Base-by-base conservation (phyloP, 2,329 filamentous ascomycete genomes). In the Dactylonectria macrodidyma region DNA sequence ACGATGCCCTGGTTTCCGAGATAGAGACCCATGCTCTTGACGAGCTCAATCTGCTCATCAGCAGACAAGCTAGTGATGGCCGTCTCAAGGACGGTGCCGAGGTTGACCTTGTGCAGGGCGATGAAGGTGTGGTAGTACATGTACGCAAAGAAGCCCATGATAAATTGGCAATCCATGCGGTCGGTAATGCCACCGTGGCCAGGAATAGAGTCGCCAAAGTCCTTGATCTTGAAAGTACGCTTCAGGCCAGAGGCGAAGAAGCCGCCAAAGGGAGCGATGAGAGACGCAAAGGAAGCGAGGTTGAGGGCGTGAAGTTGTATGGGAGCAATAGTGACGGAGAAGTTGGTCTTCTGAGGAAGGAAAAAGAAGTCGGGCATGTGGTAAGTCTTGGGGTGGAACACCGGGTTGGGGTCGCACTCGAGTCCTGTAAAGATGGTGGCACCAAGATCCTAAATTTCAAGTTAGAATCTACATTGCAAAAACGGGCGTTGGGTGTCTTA, bases 91-190 rank as follows among this genome's bases (percentile, higher is more conserved):
- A 99, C 93, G 62, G 90, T 90, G 22, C 95, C 96, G 22, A 97
- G 91, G 64, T 88, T 94, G 46, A 93, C 91, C 81, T 95, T 94
- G 86, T 97, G 91, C 7, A 94, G 87, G 4, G 95, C 95, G 77
- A 99, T 95, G 81, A 99, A 99, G 78, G 93, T 96, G 81, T 98
- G 95, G 84, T 97, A 99, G 84, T 99, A 99, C 89, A 99, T 95
- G 85, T 95, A 98, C 16, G 95, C 90, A 77, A 99, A 98, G 83
- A 97, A 96, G 9, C 96, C 96, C 96, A 99, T 99, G 85, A 98
- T 98, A 84, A 99, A 99, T 80, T 99, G 96, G 81, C 96, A 99
- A 80, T 99, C 96, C 95, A 99, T 98, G 69, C 96, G 93, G 80
- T 99, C 96, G 16, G 96, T 99, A 84, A 99, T 98, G 75, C 96